Evolutionary conservation across 192 early-diverging fungal species (phyloP), one percentile per base, ranked within the genome.

Genomic region (Dissophora ornata): DNA sequence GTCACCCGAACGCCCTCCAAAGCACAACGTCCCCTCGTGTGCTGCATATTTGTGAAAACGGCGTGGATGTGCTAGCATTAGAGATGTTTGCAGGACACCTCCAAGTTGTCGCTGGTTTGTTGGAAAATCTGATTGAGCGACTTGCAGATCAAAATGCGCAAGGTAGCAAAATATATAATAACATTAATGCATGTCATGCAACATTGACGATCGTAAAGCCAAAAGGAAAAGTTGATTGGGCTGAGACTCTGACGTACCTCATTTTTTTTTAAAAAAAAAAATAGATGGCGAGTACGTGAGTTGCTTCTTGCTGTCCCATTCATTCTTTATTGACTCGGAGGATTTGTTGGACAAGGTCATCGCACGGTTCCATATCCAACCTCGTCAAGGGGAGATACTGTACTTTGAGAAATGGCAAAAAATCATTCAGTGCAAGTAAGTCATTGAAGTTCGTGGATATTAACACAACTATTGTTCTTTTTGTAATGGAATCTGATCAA

Each of bases 261-360:
- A 18, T 51, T 24, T 8, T 9, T 7, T 29, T 51, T 50, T 29
- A 15, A 29, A 7, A 15, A 51, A 51, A 6, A 15, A 10, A 51
- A 19, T 58, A 90, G 90, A 92, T 45, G 19, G 62, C 18, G 91
- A 93, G 45, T 93, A 87, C 80, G 82, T 92, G 18, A 91, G 89
- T 64, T 80, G 73, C 26, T 90, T 87, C 33, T 38, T 93, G 21
- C 68, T 85, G 15, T 84, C 66, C 6, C 89, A 92, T 53, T 63
- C 83, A 15, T 86, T 87, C 62, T 93, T 89, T 59, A 89, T 88
- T 15, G 53, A 71, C 4, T 87, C 90, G 0, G 57, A 70, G 46
- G 83, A 84, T 19, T 67, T 93, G 5, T 33, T 92, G 32, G 82
- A 83, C 34, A 75, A 83, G 34, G 51, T 93, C 45, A 83, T 90